Evolutionary conservation across 257 asterid species (phyloP).

Genomic region (Scutellaria barbata): DNA sequence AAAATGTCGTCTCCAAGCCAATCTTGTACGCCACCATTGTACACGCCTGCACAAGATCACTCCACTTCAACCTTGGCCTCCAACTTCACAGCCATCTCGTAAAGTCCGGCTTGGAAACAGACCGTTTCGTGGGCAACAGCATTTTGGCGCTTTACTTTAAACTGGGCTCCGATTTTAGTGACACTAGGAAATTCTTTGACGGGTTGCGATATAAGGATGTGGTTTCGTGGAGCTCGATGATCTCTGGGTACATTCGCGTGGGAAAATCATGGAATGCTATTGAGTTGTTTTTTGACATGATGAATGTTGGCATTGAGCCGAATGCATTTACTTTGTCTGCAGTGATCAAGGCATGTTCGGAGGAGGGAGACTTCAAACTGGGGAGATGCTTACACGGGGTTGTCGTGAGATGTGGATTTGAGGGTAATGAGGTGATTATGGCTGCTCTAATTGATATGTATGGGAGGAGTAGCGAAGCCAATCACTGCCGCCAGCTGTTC

Average conservation of each 20-base stretch:
- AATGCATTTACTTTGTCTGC: constrained; percentile 35
- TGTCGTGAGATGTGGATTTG: constrained; percentile 34
- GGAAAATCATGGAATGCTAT: constrained; percentile 39
- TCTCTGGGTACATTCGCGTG: constrained; percentile 70
- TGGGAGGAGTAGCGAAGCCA: constrained; percentile 52
- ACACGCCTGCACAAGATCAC: constrained; percentile 59
- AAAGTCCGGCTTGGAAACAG: constrained; percentile 65
- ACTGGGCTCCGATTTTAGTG: constrained; percentile 19
- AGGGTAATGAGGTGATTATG: constrained; percentile 16
- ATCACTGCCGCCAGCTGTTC: constrained; percentile 53
- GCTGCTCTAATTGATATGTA: constrained; percentile 89
- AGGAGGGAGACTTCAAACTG: background rate
- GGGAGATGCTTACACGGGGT: constrained; percentile 33
- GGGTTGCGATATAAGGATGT: constrained; percentile 67
- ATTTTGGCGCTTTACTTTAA: constrained; percentile 58
- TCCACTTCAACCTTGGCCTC: constrained; percentile 53
- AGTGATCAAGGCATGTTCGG: constrained; percentile 30
- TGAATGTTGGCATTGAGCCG: constrained; percentile 26
- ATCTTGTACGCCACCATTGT: constrained; percentile 38
- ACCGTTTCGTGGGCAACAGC: constrained; percentile 82
- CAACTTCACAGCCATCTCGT: constrained; percentile 76
- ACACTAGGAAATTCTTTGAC: constrained; percentile 25
- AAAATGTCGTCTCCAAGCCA: constrained; percentile 46
- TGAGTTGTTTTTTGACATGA: constrained; percentile 23
- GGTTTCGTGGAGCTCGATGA: constrained; percentile 86